Base-by-base conservation (phyloP, 345 rosid species). In the Moringa oleifera region DNA sequence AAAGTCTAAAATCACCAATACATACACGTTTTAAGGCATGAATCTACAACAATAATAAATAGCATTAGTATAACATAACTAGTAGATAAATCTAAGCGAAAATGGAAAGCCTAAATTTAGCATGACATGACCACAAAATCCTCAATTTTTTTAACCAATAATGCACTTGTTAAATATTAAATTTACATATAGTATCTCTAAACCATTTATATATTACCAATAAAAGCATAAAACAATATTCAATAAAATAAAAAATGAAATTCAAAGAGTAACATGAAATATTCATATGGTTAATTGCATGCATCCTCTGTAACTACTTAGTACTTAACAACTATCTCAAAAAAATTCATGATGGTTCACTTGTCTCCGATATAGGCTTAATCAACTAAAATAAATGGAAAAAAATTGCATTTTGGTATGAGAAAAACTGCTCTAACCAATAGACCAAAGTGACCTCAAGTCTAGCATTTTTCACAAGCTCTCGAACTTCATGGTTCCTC, bases 401-500 rank as follows among this genome's bases (percentile, higher is more conserved):
- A 37, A 1, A n/a, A 51, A 13, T 51, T 18, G 25, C 51, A 13
- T 58, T 37, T 59, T 51, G 17, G 41, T 20, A 23, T 2, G 31
- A 1, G 21, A 23, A 64, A 58, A 58, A 53, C 19, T 51, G 23
- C 21, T 24, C 19, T 59, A 52, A n/a, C n/a, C 18, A 25, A 25
- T 58, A 61, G 58, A 62, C 41, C 24, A 52, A 83, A 80, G 87
- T 74, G 70, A 86, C 99, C 97, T 90, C 84, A 73, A 94, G 90
- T 68, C 95, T 92, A n/a, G 92, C 92, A 71, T 82, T 82, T 81
- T 94, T 94, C 73, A 94, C 88, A 55, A 94, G 80, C 82, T 90
- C 99, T 57, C 96, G 82, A 55, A 94, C 97, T 79, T 90, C 97
- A 60, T 90, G 99, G 68, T 88, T 90, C 69, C 96, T 86, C 57